Percentiles rank a stretch among this genome's conserved stretches.
Evolutionary conservation across 2,329 filamentous ascomycete species (phyloP).

Genomic region (Nakataea oryzae): DNA sequence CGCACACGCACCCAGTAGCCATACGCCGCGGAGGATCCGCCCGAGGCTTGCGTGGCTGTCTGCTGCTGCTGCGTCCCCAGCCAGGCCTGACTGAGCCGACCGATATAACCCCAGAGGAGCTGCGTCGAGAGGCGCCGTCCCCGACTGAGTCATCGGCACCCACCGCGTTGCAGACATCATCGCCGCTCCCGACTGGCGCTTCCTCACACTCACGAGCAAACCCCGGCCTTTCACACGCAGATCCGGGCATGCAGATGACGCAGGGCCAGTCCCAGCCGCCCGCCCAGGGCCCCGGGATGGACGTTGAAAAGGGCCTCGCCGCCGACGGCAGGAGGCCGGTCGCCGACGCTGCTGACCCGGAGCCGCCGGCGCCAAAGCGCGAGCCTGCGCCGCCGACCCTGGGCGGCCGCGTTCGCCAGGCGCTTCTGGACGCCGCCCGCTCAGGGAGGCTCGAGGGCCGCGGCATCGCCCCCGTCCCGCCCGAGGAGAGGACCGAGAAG

Average conservation of each 20-base stretch:
- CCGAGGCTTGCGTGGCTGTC: too few species aligned
- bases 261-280: background rate
- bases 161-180: background rate
- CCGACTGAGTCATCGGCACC: too few species aligned
- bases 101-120: too few species aligned
- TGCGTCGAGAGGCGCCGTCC: too few species aligned
- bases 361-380: background rate
- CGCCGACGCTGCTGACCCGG: background rate
- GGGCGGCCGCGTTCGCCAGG: background rate
- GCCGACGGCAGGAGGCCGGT: background rate
- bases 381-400: background rate
- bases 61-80: too few species aligned
- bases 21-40: too few species aligned
- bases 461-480: constrained; percentile 30
- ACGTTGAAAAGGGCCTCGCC: background rate
- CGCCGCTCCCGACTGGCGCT: background rate
- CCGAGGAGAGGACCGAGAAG: constrained; percentile 27
- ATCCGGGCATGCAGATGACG: background rate
- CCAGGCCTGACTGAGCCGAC: too few species aligned
- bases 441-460: constrained; percentile 23
- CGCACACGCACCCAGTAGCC: too few species aligned
- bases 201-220: background rate
- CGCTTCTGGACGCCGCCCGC: background rate
- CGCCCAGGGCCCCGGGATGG: background rate
- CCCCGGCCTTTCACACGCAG: too few species aligned